phyloP scores from a whole-genome alignment of 2,329 filamentous ascomycete genomes.

The Biscogniauxia mediterranea region DNA sequence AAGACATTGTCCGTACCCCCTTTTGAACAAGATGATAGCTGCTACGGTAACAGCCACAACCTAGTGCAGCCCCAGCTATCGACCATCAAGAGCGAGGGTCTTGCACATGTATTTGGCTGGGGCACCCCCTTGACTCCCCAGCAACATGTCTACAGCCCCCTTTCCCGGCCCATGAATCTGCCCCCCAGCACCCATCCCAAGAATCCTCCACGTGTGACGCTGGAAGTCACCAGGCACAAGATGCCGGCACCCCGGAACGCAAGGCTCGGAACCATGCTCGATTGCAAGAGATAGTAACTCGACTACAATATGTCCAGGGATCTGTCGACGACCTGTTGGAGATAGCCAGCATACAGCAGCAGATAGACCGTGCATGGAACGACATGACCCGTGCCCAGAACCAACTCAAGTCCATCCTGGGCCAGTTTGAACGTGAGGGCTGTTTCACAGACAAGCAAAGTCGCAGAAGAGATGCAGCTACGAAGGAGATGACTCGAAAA shows the following conservation, averaged over 20 bases:
- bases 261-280: conserved; percentile 12
- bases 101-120: not conserved
- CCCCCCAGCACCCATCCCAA: not conserved
- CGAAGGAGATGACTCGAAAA: conserved; percentile 3
- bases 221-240: not conserved
- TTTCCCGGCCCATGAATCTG: too few relatives aligned
- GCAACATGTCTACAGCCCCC: not conserved
- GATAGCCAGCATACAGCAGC: conserved; percentile 12
- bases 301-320: conserved; percentile 15
- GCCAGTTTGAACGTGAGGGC: conserved; percentile 10
- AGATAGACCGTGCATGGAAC: conserved; percentile 11
- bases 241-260: not conserved
- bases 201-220: not conserved
- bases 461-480: conserved; percentile 7
- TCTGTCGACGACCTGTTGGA: conserved; percentile 11
- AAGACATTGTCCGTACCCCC: not conserved
- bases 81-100: not conserved
- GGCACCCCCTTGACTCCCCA: not conserved
- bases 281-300: conserved; percentile 5
- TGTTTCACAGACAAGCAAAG: conserved; percentile 11
- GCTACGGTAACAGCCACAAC: not conserved
- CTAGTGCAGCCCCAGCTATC: not conserved
- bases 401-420: conserved; percentile 10
- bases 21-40: not conserved
- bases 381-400: conserved; percentile 12